A percentile compares a stretch with the other conserved stretches of the same genome.
phyloP scores from a whole-genome alignment of 192 early-diverging fungal species.

The Diversispora eburnea region DNA sequence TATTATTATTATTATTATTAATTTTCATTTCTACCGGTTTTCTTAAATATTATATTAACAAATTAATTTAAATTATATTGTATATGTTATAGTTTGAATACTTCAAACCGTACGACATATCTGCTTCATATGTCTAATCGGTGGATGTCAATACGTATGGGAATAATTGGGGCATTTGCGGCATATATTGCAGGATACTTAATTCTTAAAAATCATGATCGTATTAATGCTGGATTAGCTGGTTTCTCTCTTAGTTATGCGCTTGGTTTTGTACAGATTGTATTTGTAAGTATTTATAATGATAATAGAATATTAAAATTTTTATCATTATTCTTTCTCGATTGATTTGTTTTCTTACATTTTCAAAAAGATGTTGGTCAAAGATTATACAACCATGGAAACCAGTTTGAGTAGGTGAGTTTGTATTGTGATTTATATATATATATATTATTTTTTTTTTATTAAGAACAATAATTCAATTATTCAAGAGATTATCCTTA shows the following conservation, averaged over 20 bases:
- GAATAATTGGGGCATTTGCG: conserved; percentile 67
- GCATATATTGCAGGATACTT: conserved; percentile 59
- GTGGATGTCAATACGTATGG: conserved; percentile 85
- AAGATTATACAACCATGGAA: conserved; percentile 28
- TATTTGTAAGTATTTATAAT: conserved; percentile 37
- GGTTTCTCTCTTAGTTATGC: conserved; percentile 84
- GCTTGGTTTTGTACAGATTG: conserved; percentile 57
- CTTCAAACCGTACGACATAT: conserved; percentile 78
- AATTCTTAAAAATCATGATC: conserved; percentile 50
- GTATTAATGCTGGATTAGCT: conserved; percentile 72
- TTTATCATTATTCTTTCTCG: not conserved
- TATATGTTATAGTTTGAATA: conserved; percentile 40
- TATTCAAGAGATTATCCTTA: conserved; percentile 47
- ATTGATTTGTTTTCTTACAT: not conserved
- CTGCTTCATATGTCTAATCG: conserved; percentile 78
- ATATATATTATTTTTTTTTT: conserved; percentile 17
- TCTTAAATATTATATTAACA: not conserved
- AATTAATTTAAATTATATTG: too few relatives aligned
- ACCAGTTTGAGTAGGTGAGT: conserved; percentile 16
- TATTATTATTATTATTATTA: not conserved
- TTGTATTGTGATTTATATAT: not conserved
- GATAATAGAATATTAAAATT: too few relatives aligned
- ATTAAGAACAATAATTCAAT: conserved; percentile 17
- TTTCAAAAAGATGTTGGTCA: conserved; percentile 24
- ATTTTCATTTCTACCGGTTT: not conserved